A percentile compares a stretch with the other conserved stretches of the same genome.
Conservation (phyloP, 257 asterid genomes). For the Penstemon davidsonii region DNA sequence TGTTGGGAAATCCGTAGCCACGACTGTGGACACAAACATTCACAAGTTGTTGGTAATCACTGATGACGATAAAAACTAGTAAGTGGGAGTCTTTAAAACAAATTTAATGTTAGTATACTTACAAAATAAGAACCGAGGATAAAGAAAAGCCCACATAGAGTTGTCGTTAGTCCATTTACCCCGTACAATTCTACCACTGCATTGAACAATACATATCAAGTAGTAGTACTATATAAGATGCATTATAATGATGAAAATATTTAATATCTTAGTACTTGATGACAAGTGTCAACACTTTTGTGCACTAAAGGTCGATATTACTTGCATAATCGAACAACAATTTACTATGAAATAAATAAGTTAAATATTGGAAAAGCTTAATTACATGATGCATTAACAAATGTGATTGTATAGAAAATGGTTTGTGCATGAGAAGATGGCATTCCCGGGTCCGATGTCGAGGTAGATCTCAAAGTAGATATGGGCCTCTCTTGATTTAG, state of each 20-base stretch:
- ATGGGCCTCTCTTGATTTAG: conserved; percentile 57
- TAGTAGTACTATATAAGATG: too few relatives aligned
- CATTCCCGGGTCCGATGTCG: conserved; percentile 65
- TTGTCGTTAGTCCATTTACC: conserved; percentile 38
- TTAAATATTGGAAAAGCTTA: background rate
- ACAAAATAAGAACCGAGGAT: conserved; percentile 49
- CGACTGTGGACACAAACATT: conserved; percentile 33
- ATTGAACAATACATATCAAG: conserved; percentile 20
- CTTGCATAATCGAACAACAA: background rate
- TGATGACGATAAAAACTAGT: background rate
- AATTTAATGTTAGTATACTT: conserved; percentile 23
- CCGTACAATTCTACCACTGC: conserved; percentile 44
- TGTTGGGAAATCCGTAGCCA: conserved; percentile 56
- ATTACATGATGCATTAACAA: conserved; percentile 39
- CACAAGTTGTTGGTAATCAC: background rate
- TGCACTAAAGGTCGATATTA: too few relatives aligned
- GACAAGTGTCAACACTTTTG: background rate
- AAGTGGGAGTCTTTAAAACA: background rate
- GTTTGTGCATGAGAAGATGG: conserved; percentile 62
- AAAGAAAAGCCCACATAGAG: conserved; percentile 31
- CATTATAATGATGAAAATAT: background rate
- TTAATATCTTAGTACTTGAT: background rate
- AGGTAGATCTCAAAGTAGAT: conserved; percentile 38
- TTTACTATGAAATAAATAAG: background rate
- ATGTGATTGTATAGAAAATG: conserved; percentile 39